Evolutionary conservation across 257 asterid species (phyloP), one percentile per base, ranked within the genome.

Genomic region (Hygrophila difformis): DNA sequence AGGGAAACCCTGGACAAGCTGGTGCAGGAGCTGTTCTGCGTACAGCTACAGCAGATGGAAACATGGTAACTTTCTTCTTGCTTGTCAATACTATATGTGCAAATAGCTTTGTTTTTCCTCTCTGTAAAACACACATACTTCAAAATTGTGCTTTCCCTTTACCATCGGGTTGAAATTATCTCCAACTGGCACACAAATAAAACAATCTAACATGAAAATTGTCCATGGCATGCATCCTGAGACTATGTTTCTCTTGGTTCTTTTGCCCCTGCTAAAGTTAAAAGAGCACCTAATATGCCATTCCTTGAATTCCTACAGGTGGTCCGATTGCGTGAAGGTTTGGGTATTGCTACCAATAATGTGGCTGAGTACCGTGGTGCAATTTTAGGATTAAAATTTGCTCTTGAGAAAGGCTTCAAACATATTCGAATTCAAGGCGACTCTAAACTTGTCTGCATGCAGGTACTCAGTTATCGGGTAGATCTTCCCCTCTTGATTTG

Each of bases 401-500:
- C 99, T n/a, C 84, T 86, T 36, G 62, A 55, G 26, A 77, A 80
- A 76, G 96, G 99, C 45, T 91, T 80, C 59, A 78, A 94, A 15
- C 80, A 67, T 57, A 67, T 91, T 68, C 84, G 72, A 50, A 96
- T 80, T 61, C 93, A 84, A 57, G 99, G 96, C 14, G 99, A 91
- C 75, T 91, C 99, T 28, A 91, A 82, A 61, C 94, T 91, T 42
- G 95, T 91, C 50, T 86, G 99, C 74, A 91, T 82, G 99, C 99
- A 91, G 96, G 99, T 91, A 65, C 34, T 39, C 36, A 16, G n/a
- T n/a, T n/a, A n/a, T n/a, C n/a, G n/a, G n/a, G n/a, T n/a, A n/a
- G n/a, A n/a, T n/a, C n/a, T n/a, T n/a, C n/a, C 36, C 28, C 24
- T 19, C 16, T 48, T 61, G 4, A 34, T 7, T 2, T 24, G 5